Conservation (phyloP, 1,284 basidiomycete genomes). For the Rhodotorula sp. region DNA sequence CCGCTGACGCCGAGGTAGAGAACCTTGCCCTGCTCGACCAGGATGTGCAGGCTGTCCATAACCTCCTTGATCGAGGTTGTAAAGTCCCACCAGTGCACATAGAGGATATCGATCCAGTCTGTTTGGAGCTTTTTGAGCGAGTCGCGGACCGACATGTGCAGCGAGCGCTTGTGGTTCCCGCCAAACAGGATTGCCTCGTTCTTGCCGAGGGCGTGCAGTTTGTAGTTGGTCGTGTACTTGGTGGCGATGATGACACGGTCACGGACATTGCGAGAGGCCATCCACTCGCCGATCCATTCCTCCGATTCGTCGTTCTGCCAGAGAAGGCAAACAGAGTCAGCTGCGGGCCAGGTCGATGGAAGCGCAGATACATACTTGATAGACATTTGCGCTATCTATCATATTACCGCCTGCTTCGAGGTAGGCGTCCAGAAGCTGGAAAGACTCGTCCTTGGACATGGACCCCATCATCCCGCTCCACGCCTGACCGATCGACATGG, state of each 20-base stretch:
- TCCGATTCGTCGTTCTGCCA: constrained; percentile 56
- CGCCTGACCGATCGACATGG: constrained; percentile 4
- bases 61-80: constrained; percentile 59
- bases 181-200: constrained; percentile 48
- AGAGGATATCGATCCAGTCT: constrained; percentile 55
- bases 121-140: constrained; percentile 62
- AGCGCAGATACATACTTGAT: background rate
- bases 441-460: constrained; percentile 55
- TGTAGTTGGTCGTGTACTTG: constrained; percentile 48
- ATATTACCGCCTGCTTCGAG: constrained; percentile 49
- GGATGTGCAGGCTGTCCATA: constrained; percentile 57
- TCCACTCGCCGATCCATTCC: constrained; percentile 61
- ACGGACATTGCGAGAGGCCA: constrained; percentile 55
- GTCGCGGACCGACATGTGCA: constrained; percentile 50
- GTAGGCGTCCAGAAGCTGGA: constrained; percentile 57
- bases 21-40: constrained; percentile 55
- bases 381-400: constrained; percentile 42
- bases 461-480: constrained; percentile 42
- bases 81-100: constrained; percentile 56
- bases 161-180: constrained; percentile 56
- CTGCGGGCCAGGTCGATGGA: too few species aligned
- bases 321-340: background rate
- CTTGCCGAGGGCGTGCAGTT: constrained; percentile 46
- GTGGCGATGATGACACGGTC: constrained; percentile 58
- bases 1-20: constrained; percentile 52